Base-by-base conservation (phyloP, 208 protist genomes). In the Acanthamoeba sp. region DNA sequence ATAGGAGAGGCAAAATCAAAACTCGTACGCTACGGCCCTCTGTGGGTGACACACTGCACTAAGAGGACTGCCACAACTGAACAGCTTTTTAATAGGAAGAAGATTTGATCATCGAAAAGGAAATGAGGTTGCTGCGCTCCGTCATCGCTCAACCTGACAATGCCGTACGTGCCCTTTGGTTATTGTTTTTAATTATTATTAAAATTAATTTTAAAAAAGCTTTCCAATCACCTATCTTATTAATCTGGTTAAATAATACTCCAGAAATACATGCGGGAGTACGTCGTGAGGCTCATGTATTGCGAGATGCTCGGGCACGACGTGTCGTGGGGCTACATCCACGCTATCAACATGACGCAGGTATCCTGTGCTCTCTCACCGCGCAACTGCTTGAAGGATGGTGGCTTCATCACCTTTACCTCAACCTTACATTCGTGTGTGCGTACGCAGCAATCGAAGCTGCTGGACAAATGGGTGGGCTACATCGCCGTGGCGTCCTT, bases 321-420 rank as follows among this genome's bases (percentile, higher is more conserved):
- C 42, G 98, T 97, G 20, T 95, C 97, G 55, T 99, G 99, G 95
- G 98, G 96, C 29, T 97, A 99, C 97, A 99, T 99, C 84, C 97
- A 99, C 87, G 98, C 98, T 88, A 97, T 99, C 32, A 99, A 99
- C 91, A 98, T 99, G 78, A 98, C 98, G n/a, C 97, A 98, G n/a
- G 95, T 95, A 80, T 27, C 10, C 9, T 85, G 95, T 73, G 16
- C 1, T 73, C n/a, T 73, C n/a, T n/a, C n/a, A n/a, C n/a, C n/a
- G n/a, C n/a, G n/a, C n/a, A n/a, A n/a, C n/a, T n/a, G n/a, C n/a
- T n/a, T n/a, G n/a, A n/a, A n/a, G n/a, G n/a, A n/a, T n/a, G n/a
- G n/a, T n/a, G n/a, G n/a, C n/a, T n/a, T n/a, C n/a, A n/a, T n/a
- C n/a, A n/a, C n/a, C n/a, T n/a, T n/a, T n/a, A n/a, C n/a, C n/a